Conservation (phyloP, 352 stramenopile species). For the Phytophthora quininea region DNA sequence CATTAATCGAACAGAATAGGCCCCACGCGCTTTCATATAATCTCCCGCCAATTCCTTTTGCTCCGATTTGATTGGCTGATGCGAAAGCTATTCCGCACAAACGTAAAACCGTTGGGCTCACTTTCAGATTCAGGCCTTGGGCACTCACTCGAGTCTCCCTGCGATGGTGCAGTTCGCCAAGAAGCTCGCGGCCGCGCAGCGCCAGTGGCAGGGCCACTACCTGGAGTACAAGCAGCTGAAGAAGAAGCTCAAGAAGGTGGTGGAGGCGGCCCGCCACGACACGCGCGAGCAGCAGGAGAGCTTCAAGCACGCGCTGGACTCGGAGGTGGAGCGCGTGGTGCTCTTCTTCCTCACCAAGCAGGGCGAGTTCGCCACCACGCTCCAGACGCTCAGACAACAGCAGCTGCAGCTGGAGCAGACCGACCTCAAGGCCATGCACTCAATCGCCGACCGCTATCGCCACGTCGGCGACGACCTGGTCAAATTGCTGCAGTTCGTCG, state of each 20-base stretch:
- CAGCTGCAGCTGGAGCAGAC: conserved; percentile 44
- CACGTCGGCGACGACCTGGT: conserved; percentile 82
- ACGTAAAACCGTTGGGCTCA: neutral
- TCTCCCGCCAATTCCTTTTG: too few species aligned
- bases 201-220: conserved; percentile 85
- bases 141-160: neutral
- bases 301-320: conserved; percentile 80
- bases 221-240: conserved; percentile 92
- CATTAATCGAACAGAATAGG: too few species aligned
- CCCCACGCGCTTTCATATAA: too few species aligned
- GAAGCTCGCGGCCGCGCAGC: conserved; percentile 74
- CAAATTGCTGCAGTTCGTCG: conserved; percentile 83
- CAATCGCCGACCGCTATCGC: conserved; percentile 66
- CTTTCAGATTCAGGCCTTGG: conserved; percentile 12
- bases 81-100: neutral
- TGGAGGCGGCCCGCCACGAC: conserved; percentile 50
- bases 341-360: conserved; percentile 88
- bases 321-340: conserved; percentile 85
- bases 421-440: conserved; percentile 76
- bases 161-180: conserved; percentile 86
- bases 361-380: conserved; percentile 79
- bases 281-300: conserved; percentile 56
- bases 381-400: conserved; percentile 54
- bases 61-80: neutral
- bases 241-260: conserved; percentile 83